Percentiles rank a stretch among this genome's conserved stretches.
Evolutionary conservation across 2,329 filamentous ascomycete species (phyloP).

Genomic region (Ceratocystis ficicola): DNA sequence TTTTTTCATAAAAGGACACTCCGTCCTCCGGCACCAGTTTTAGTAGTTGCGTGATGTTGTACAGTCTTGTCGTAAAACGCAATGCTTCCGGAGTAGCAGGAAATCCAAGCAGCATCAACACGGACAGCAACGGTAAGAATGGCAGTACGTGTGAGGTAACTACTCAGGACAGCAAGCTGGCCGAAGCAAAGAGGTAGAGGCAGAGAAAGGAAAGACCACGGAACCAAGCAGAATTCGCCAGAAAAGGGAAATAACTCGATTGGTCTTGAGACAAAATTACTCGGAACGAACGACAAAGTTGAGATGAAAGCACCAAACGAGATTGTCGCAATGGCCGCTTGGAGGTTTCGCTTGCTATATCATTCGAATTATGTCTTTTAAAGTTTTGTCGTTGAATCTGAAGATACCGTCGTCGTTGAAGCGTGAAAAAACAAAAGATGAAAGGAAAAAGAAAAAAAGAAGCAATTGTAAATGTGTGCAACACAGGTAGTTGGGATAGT

Average conservation of each 20-base stretch:
- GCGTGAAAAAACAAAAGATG: background rate
- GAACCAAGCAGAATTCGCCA: too few relatives aligned
- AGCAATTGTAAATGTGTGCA: background rate
- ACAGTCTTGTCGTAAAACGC: slow-evolving; percentile 1
- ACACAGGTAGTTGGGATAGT: background rate
- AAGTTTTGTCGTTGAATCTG: background rate
- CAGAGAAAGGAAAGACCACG: background rate
- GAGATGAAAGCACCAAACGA: slow-evolving; percentile 22
- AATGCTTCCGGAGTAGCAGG: background rate
- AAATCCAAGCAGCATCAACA: background rate
- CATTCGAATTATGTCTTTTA: background rate
- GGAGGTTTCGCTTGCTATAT: background rate
- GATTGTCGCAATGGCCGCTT: slow-evolving; percentile 12
- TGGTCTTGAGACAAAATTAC: background rate
- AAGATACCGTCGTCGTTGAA: background rate
- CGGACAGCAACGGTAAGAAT: slow-evolving; percentile 1
- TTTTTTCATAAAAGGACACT: slow-evolving; percentile 9
- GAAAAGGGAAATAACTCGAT: background rate
- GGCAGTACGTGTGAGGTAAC: background rate
- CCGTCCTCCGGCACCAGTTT: background rate
- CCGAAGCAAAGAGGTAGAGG: background rate
- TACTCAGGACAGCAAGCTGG: background rate
- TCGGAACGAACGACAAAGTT: slow-evolving; percentile 14
- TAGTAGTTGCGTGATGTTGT: background rate
- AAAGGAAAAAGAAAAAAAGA: background rate